Evolutionary conservation across 148 eudicot species (phyloP).

Genomic region (Nyssa sinensis): DNA sequence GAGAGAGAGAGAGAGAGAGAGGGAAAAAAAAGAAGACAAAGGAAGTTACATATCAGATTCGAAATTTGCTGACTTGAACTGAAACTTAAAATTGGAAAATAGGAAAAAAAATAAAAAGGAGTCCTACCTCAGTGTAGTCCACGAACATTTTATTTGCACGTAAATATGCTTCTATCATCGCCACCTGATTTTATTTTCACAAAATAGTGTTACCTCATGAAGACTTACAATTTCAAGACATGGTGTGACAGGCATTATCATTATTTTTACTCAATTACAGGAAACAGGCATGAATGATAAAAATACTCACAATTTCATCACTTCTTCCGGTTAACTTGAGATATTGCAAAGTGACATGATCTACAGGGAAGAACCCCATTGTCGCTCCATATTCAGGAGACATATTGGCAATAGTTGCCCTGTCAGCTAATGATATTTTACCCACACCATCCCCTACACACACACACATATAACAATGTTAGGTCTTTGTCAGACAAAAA

Average conservation of each 20-base stretch:
- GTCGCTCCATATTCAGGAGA: constrained; percentile 73
- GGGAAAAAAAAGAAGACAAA: no score
- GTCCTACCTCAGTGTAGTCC: constrained; percentile 56
- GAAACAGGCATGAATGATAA: constrained; percentile 4
- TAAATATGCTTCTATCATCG: constrained; percentile 67
- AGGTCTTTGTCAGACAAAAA: background rate
- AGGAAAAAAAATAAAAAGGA: background rate
- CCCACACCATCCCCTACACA: constrained; percentile 54
- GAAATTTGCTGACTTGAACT: background rate
- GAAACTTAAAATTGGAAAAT: background rate
- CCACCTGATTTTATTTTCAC: constrained; percentile 43
- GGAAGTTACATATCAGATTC: background rate
- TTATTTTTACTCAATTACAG: background rate
- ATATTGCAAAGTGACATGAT: constrained; percentile 60
- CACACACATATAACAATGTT: background rate
- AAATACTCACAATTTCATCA: constrained; percentile 53
- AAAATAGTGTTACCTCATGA: background rate
- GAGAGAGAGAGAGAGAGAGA: no score
- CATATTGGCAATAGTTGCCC: constrained; percentile 72
- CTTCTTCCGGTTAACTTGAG: constrained; percentile 62
- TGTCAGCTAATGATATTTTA: constrained; percentile 62
- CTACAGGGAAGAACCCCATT: constrained; percentile 71
- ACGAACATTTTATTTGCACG: constrained; percentile 68
- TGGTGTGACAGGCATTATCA: background rate
- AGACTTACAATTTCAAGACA: background rate